Evolutionary conservation across 2,329 filamentous ascomycete species (phyloP).

Genomic region (Cladosporium sp.): DNA sequence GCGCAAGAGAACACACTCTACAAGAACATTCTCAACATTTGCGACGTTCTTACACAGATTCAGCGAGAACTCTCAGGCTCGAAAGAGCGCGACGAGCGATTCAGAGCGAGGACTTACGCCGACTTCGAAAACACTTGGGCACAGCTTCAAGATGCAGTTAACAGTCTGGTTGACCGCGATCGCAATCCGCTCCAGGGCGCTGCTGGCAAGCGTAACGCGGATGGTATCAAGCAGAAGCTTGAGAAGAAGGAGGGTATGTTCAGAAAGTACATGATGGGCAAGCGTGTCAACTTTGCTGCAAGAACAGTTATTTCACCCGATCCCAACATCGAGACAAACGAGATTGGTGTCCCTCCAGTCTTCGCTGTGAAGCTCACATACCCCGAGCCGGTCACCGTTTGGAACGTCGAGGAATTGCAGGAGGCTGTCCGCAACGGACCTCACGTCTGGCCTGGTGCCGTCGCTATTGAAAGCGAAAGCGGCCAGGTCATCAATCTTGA

Average conservation of each 20-base stretch:
- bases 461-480: slow-evolving; percentile 92
- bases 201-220: slow-evolving; percentile 73
- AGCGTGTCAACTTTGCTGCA: slow-evolving; percentile 97
- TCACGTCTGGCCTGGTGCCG: slow-evolving; percentile 88
- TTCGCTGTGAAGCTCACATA: slow-evolving; percentile 96
- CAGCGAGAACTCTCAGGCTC: slow-evolving; percentile 62
- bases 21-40: slow-evolving; percentile 74
- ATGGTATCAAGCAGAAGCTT: slow-evolving; percentile 94
- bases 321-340: slow-evolving; percentile 97
- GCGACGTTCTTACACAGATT: slow-evolving; percentile 69
- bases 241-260: slow-evolving; percentile 99
- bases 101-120: slow-evolving; percentile 60
- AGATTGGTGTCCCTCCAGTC: slow-evolving; percentile 96
- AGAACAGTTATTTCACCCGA: slow-evolving; percentile 97
- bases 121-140: slow-evolving; percentile 80
- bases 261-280: slow-evolving; percentile 99
- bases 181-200: slow-evolving; percentile 77
- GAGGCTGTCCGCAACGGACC: slow-evolving; percentile 93
- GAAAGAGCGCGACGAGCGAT: slow-evolving; percentile 39
- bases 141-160: slow-evolving; percentile 81
- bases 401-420: slow-evolving; percentile 94
- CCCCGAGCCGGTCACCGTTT: slow-evolving; percentile 92
- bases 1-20: slow-evolving; percentile 84
- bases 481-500: slow-evolving; percentile 85
- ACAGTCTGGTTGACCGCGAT: slow-evolving; percentile 86